These are phyloP conservation scores for Tolypocladium capitatum DNA, from an alignment of 2,329 filamentous ascomycete genomes.

Conservation along the genomic window DNA sequence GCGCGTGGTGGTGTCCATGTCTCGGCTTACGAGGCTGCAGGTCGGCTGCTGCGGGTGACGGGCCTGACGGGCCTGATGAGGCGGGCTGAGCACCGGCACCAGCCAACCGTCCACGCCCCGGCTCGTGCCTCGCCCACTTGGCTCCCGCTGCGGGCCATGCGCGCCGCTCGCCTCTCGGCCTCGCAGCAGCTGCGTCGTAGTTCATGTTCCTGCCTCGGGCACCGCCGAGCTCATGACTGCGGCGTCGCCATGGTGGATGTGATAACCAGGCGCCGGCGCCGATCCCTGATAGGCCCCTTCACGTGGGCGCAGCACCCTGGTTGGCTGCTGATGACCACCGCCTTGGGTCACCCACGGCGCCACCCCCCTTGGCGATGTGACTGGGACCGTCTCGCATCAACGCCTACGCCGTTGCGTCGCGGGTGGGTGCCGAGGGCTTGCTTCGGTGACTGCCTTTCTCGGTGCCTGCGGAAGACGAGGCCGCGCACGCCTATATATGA, in stretches of 20 bases:
- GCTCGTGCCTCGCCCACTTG: constrained; percentile 1
- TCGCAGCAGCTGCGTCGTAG: neutral
- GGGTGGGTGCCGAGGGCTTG: neutral
- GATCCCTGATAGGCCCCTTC: constrained; percentile 7
- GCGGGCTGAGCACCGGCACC: neutral
- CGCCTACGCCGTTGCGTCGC: neutral
- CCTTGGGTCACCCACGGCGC: constrained; percentile 12
- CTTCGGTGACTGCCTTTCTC: neutral
- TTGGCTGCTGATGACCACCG: constrained; percentile 12
- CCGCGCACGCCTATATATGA: neutral
- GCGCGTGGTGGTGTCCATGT: constrained; percentile 14
- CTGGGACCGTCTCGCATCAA: neutral
- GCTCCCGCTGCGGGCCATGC: constrained; percentile 1
- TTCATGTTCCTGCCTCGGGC: neutral
- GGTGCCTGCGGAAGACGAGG: neutral
- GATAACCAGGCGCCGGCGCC: neutral
- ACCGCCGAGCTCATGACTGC: neutral
- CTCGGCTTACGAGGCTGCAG: constrained; percentile 11
- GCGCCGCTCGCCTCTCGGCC: neutral
- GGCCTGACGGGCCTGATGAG: neutral
- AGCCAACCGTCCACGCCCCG: neutral
- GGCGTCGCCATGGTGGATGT: neutral
- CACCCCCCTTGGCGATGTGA: constrained; percentile 6
- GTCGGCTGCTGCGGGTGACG: neutral
- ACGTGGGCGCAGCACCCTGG: constrained; percentile 9